A percentile compares a stretch with the other conserved stretches of the same genome.
These are phyloP conservation scores for Paxillus involutus DNA, from an alignment of 768 basidiomycete genomes.

Conservation along the genomic window DNA sequence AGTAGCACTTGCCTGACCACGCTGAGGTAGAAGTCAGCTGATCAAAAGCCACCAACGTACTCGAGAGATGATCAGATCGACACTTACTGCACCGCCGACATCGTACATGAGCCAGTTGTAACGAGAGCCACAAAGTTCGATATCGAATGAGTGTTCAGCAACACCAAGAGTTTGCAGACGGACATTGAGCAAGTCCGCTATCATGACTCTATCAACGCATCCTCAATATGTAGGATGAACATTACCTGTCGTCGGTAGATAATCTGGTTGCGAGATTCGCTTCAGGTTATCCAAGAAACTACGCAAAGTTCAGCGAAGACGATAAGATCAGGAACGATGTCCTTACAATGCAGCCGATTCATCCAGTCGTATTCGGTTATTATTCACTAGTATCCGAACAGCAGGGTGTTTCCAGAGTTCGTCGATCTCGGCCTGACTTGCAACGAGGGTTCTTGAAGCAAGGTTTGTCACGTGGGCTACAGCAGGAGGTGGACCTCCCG, in stretches of 20 bases:
- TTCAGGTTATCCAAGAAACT: slow-evolving; percentile 71
- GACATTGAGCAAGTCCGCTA: slow-evolving; percentile 78
- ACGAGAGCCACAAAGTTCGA: slow-evolving; percentile 57
- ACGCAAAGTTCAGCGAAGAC: slow-evolving; percentile 4
- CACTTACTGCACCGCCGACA: slow-evolving; percentile 77
- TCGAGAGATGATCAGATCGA: slow-evolving; percentile 1
- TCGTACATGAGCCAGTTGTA: slow-evolving; percentile 83
- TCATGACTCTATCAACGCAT: slow-evolving; percentile 1
- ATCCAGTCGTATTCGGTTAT: slow-evolving; percentile 64
- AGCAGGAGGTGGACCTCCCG: slow-evolving; percentile 27
- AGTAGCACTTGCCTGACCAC: slow-evolving; percentile 52
- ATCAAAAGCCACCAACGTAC: not conserved
- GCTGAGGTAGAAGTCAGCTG: slow-evolving; percentile 35
- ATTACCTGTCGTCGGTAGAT: slow-evolving; percentile 67
- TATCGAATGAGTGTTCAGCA: slow-evolving; percentile 72
- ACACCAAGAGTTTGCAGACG: slow-evolving; percentile 81
- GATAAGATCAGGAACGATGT: not conserved
- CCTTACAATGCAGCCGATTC: slow-evolving; percentile 77
- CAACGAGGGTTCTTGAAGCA: slow-evolving; percentile 55
- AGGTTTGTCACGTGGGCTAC: slow-evolving; percentile 47
- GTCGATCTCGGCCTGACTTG: slow-evolving; percentile 50
- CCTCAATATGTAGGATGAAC: slow-evolving; percentile 4
- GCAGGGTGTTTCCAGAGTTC: slow-evolving; percentile 71
- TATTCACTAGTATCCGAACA: slow-evolving; percentile 54
- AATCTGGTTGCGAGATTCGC: slow-evolving; percentile 68